phyloP scores from a whole-genome alignment of 2,329 filamentous ascomycete species.

The Cladosporium phlei region DNA sequence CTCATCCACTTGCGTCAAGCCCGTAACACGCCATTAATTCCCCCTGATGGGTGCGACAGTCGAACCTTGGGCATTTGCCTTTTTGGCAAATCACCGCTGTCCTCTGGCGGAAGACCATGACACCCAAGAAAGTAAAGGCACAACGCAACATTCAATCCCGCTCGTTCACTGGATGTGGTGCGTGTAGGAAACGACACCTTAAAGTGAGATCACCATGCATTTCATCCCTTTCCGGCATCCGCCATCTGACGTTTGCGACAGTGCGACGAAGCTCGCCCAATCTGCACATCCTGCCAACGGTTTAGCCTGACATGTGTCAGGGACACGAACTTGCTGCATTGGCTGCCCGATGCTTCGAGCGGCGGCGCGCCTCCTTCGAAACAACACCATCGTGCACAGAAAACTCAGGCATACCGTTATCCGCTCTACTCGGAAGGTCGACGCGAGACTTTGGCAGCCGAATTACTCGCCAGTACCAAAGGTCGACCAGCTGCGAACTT shows the following conservation, averaged over 20 bases:
- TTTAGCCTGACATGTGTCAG: slow-evolving; percentile 2
- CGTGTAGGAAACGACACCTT: slow-evolving; percentile 6
- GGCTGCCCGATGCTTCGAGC: background rate
- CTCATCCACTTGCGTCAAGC: background rate
- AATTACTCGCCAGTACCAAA: slow-evolving; percentile 4
- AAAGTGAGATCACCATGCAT: background rate
- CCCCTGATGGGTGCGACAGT: background rate
- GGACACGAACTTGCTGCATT: background rate
- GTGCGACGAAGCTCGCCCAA: slow-evolving; percentile 6
- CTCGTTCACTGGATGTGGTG: slow-evolving; percentile 4
- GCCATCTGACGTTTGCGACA: background rate
- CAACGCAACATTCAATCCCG: background rate
- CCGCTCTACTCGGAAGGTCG: slow-evolving; percentile 1
- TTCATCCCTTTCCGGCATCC: background rate
- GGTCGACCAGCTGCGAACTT: background rate
- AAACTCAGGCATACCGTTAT: background rate
- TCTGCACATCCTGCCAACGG: slow-evolving; percentile 3
- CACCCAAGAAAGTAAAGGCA: background rate
- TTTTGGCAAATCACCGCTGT: too few species aligned
- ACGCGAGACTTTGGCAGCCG: background rate
- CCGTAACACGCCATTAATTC: background rate
- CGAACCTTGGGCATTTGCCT: too few species aligned
- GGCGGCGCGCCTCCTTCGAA: background rate
- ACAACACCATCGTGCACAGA: slow-evolving; percentile 3
- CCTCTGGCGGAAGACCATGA: background rate